Evolutionary conservation across 2,329 filamentous ascomycete genomes (phyloP).

Genomic region (Thelonectria rubi): DNA sequence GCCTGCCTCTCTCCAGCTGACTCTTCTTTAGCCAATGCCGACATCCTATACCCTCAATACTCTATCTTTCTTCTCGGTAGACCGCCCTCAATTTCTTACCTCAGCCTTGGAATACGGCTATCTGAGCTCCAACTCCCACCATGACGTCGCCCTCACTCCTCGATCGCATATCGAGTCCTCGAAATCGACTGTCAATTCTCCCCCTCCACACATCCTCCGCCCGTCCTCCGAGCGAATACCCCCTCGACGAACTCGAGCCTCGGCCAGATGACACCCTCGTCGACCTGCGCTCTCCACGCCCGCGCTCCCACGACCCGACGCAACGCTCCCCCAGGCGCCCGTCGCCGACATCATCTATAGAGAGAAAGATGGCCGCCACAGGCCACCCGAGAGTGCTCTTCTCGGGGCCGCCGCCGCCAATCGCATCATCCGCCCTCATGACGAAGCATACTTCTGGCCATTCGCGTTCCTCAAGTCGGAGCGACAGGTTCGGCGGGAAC

Average conservation of each 20-base stretch:
- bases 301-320: slow-evolving; percentile 33
- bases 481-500: slow-evolving; percentile 24
- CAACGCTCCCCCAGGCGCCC: slow-evolving; percentile 28
- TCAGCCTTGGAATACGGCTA: not conserved
- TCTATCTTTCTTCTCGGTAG: not conserved
- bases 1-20: not conserved
- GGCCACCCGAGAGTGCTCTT: slow-evolving; percentile 53
- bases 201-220: slow-evolving; percentile 40
- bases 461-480: slow-evolving; percentile 22
- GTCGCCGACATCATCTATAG: slow-evolving; percentile 30
- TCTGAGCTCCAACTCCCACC: not conserved
- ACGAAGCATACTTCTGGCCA: slow-evolving; percentile 23
- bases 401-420: slow-evolving; percentile 60
- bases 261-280: slow-evolving; percentile 43
- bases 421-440: slow-evolving; percentile 54
- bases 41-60: not conserved
- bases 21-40: not conserved
- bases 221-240: slow-evolving; percentile 47
- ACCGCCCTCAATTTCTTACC: not conserved
- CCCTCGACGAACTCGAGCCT: slow-evolving; percentile 52
- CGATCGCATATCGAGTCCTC: slow-evolving; percentile 40
- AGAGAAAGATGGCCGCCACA: slow-evolving; percentile 41
- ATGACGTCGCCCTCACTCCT: slow-evolving; percentile 45
- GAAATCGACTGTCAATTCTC: slow-evolving; percentile 38
- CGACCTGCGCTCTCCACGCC: slow-evolving; percentile 35